Conservation (phyloP, 805 yeast species). For the Zygosaccharomyces bailii region DNA sequence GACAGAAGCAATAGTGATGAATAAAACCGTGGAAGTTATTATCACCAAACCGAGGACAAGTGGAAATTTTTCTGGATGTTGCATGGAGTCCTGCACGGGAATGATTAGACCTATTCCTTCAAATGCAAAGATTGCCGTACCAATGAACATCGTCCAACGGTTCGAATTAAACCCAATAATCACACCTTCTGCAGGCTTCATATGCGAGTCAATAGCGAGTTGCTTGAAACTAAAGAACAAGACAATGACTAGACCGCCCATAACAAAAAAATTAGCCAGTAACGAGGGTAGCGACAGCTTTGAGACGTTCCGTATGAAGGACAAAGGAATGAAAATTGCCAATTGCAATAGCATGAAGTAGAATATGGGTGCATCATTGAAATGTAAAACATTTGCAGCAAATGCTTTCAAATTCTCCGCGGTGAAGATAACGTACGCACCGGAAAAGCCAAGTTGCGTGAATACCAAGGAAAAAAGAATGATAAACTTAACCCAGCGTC, state of each 20-base stretch:
- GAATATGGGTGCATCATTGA: conserved; percentile 36
- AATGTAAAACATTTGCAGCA: conserved; percentile 45
- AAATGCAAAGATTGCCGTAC: conserved; percentile 84
- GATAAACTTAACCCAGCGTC: conserved; percentile 58
- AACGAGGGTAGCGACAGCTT: conserved; percentile 69
- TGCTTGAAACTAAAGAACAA: conserved; percentile 48
- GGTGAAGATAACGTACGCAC: conserved; percentile 77
- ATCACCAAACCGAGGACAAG: conserved; percentile 59
- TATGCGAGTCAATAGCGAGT: conserved; percentile 25
- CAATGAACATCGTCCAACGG: conserved; percentile 69
- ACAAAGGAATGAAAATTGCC: conserved; percentile 59
- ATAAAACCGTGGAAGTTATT: conserved; percentile 56
- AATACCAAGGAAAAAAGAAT: conserved; percentile 62
- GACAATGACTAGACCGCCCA: conserved; percentile 63
- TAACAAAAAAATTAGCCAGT: conserved; percentile 65
- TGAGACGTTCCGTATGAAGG: conserved; percentile 72
- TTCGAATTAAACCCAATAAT: conserved; percentile 49
- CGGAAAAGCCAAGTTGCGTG: conserved; percentile 77
- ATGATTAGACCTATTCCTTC: conserved; percentile 82
- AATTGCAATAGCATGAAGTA: conserved; percentile 54
- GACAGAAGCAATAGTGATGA: conserved; percentile 59
- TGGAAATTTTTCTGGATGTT: conserved; percentile 69
- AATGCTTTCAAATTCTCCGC: conserved; percentile 70
- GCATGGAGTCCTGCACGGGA: conserved; percentile 81
- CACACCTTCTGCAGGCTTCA: conserved; percentile 52